Percentiles rank a stretch among this genome's conserved stretches.
Conservation (phyloP, 2,329 filamentous ascomycete species). For the Berkeleyomyces basicola region DNA sequence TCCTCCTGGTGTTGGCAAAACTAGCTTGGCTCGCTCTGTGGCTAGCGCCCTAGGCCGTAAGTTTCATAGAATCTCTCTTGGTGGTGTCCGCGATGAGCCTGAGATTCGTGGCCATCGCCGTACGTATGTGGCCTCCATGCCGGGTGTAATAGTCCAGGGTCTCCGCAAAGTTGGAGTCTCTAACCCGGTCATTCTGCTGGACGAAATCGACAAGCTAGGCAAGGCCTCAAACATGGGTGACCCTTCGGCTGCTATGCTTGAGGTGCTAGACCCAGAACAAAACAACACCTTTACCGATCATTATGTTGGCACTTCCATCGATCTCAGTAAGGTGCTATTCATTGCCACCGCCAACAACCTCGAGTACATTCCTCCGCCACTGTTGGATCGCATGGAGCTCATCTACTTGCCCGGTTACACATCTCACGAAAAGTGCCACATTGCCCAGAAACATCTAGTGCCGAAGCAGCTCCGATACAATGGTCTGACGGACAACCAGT, state of each 20-base stretch:
- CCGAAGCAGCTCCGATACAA: conserved; percentile 91
- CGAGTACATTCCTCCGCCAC: conserved; percentile 84
- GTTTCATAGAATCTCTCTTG: conserved; percentile 92
- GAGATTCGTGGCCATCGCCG: conserved; percentile 89
- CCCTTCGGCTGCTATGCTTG: conserved; percentile 91
- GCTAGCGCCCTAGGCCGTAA: conserved; percentile 83
- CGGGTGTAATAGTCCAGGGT: conserved; percentile 82
- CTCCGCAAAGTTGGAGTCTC: conserved; percentile 89
- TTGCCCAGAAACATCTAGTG: conserved; percentile 81
- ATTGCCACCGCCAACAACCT: conserved; percentile 92
- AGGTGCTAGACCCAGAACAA: conserved; percentile 93
- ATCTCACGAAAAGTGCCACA: conserved; percentile 89
- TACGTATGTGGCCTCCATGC: conserved; percentile 98
- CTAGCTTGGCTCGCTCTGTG: conserved; percentile 81
- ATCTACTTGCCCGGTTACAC: conserved; percentile 91
- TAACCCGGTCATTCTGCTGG: conserved; percentile 87
- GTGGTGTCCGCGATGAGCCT: conserved; percentile 87
- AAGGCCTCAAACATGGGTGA: conserved; percentile 86
- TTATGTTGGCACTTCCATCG: conserved; percentile 89
- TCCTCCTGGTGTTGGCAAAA: conserved; percentile 90
- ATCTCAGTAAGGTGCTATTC: conserved; percentile 91
- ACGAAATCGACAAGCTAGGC: conserved; percentile 96
- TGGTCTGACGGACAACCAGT: conserved; percentile 59
- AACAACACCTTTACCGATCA: conserved; percentile 92
- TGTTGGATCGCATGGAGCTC: conserved; percentile 94